A percentile compares a stretch with the other conserved stretches of the same genome.
These are phyloP conservation scores for Kluyveromyces siamensis DNA, from an alignment of 805 yeast genomes.

Conservation along the genomic window DNA sequence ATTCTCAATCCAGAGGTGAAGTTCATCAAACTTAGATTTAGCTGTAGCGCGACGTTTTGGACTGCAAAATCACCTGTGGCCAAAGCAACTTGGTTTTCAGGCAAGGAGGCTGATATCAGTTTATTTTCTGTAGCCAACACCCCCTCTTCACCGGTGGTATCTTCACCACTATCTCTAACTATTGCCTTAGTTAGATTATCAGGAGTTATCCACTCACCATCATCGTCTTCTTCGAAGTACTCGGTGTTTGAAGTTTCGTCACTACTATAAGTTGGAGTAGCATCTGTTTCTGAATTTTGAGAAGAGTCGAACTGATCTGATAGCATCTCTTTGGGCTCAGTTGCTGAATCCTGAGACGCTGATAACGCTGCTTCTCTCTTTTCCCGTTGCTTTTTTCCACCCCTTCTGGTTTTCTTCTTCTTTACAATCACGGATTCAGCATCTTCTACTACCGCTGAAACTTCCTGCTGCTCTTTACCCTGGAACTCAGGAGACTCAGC, in stretches of 20 bases:
- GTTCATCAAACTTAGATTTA: constrained; percentile 82
- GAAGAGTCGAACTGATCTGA: neutral
- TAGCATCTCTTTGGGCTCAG: constrained; percentile 17
- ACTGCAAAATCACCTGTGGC: constrained; percentile 97
- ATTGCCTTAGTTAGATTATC: constrained; percentile 69
- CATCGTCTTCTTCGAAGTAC: constrained; percentile 51
- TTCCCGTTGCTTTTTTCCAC: constrained; percentile 56
- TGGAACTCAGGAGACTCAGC: constrained; percentile 8
- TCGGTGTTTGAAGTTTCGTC: constrained; percentile 11
- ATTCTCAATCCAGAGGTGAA: constrained; percentile 76
- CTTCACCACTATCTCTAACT: constrained; percentile 59
- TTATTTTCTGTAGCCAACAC: constrained; percentile 21
- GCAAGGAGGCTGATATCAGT: constrained; percentile 16
- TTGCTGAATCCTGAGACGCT: constrained; percentile 1
- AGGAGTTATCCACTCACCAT: constrained; percentile 91
- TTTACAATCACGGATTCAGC: constrained; percentile 4
- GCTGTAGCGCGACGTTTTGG: constrained; percentile 88
- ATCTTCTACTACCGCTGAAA: constrained; percentile 2
- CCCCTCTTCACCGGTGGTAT: constrained; percentile 32
- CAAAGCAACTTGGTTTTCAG: constrained; percentile 64
- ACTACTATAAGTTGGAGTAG: neutral
- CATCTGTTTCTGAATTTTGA: constrained; percentile 8
- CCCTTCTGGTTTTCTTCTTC: constrained; percentile 47
- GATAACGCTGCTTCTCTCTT: constrained; percentile 36
- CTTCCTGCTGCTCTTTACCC: constrained; percentile 6